Conservation (phyloP, 2,329 filamentous ascomycete species). For the Geosmithia morbida region DNA sequence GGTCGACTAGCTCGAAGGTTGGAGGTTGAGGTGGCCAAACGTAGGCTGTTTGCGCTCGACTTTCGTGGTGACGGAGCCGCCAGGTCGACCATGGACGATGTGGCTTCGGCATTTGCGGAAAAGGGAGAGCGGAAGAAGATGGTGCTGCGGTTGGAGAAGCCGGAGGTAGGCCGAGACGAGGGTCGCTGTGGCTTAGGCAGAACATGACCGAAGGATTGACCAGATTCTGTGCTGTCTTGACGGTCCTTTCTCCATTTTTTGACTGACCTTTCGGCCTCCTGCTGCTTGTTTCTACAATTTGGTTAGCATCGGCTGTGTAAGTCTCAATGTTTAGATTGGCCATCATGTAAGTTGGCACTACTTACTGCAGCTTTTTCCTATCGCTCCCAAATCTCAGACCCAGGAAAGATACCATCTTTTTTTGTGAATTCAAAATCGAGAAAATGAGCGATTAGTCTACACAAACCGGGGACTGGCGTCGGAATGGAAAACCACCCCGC, state of each 20-base stretch:
- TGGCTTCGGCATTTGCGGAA: constrained; percentile 16
- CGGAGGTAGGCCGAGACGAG: constrained; percentile 23
- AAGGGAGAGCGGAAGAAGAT: constrained; percentile 18
- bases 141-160: constrained; percentile 16
- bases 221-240: constrained; percentile 16
- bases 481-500: not conserved
- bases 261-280: constrained; percentile 8
- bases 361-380: constrained; percentile 40
- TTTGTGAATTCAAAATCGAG: not conserved
- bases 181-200: constrained; percentile 18
- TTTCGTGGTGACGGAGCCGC: constrained; percentile 13
- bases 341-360: not conserved
- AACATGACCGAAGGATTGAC: constrained; percentile 21
- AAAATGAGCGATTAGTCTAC: not conserved
- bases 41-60: constrained; percentile 12
- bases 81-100: constrained; percentile 31
- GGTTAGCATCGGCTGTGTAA: too few species aligned
- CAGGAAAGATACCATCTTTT: constrained; percentile 42
- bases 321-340: too few species aligned
- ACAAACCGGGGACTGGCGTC: not conserved
- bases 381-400: constrained; percentile 40
- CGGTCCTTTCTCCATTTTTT: constrained; percentile 16
- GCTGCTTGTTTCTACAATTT: constrained; percentile 7
- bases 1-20: constrained; percentile 15
- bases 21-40: constrained; percentile 21